Base-by-base conservation (phyloP, 768 basidiomycete genomes). In the Leccinum arenicola region DNA sequence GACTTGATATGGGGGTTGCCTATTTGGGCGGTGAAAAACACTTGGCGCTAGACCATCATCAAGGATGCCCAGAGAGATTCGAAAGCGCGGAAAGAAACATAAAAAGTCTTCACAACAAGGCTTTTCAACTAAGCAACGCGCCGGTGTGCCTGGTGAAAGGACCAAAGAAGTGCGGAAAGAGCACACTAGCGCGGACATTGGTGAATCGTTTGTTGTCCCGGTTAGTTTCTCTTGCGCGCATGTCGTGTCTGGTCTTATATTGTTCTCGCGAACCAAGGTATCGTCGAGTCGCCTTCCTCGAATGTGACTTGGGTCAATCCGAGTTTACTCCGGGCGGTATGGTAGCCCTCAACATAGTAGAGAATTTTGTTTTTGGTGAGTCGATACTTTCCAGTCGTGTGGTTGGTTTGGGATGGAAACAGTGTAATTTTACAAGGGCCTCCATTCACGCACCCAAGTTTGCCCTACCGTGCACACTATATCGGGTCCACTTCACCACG, bases 261-360 rank as follows among this genome's bases (percentile, higher is more conserved):
- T 12, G 17, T 27, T 38, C 45, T 23, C 7, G 1, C 19, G 38
- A 23, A 12, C 54, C 36, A 33, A 93, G 89, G 31, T 92, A 91
- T 74, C 78, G 79, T 23, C 80, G 80, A n/a, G 93, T 98, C 3
- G 95, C 94, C 0, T 97, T 84, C 70, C 80, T 99, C 8, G 96
- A 98, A 70, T 92, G 91, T 60, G 96, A 99, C 73, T 66, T 92
- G 4, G 96, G 96, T 17, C 96, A 99, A 73, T 89, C 93, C 4
- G 95, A 98, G 72, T 96, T 98, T 69, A 88, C 89, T 1, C 88
- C 92, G 1, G 87, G 86, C 0, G 96, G 95, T 0, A 82, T 92
- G 75, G 89, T 97, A 12, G 83, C 92, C 0, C 74, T 99, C 29
- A 88, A 86, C 69, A 63, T 96, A 1, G 64, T 97, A 15, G 83